Conservation (phyloP, 2,329 filamentous ascomycete species). For the Alternaria sp. region DNA sequence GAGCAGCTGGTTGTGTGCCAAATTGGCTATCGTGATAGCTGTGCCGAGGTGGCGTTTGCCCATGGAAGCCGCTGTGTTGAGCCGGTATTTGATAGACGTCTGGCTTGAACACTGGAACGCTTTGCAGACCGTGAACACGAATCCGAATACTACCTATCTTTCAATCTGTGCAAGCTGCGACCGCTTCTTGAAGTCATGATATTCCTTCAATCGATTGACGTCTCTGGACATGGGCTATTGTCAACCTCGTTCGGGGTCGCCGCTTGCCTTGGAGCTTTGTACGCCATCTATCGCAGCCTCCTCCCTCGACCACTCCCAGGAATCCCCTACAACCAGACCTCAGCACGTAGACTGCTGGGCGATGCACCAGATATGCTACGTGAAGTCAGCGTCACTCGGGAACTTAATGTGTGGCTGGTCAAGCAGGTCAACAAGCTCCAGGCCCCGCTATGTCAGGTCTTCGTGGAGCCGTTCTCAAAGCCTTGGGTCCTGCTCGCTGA, state of each 20-base stretch:
- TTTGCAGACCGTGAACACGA: not conserved
- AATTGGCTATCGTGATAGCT: not conserved
- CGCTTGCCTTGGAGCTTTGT: not conserved
- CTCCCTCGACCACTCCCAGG: conserved; percentile 51
- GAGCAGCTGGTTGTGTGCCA: not conserved
- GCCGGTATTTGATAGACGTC: not conserved
- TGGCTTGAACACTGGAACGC: not conserved
- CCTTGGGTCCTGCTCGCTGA: conserved; percentile 14
- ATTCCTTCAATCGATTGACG: not conserved
- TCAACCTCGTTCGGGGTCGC: not conserved
- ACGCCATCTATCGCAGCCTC: not conserved
- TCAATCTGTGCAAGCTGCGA: not conserved
- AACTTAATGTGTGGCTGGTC: conserved; percentile 3
- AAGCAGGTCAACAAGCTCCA: conserved; percentile 8
- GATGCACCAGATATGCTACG: conserved; percentile 50
- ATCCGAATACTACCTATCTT: not conserved
- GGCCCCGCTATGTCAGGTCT: conserved; percentile 11
- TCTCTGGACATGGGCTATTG: not conserved
- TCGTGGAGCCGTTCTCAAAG: conserved; percentile 10
- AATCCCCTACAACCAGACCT: conserved; percentile 54
- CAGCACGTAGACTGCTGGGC: conserved; percentile 49
- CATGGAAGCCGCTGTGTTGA: not conserved
- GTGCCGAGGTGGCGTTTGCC: not conserved
- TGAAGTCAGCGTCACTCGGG: not conserved
- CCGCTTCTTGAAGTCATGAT: not conserved